Evolutionary conservation across 805 yeast genomes (phyloP).

Genomic region (Metschnikowia amazonensis): DNA sequence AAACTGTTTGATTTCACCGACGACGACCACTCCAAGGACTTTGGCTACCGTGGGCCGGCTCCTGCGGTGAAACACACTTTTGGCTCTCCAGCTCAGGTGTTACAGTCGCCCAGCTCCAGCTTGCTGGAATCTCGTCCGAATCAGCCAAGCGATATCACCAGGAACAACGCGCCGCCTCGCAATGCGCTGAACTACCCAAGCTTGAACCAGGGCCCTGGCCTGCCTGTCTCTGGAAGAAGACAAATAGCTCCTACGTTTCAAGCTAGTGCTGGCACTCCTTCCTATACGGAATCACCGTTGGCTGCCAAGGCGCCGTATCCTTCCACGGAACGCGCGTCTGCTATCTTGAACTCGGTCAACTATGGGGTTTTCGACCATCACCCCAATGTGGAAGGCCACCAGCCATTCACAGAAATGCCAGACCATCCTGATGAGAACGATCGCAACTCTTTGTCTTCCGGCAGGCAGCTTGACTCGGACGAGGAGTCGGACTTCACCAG

Average conservation of each 20-base stretch:
- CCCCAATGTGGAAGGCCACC: slow-evolving; percentile 44
- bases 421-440: slow-evolving; percentile 18
- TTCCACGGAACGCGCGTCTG: slow-evolving; percentile 16
- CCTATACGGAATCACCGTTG: slow-evolving; percentile 18
- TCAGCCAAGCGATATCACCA: slow-evolving; percentile 32
- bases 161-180: slow-evolving; percentile 1
- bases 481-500: slow-evolving; percentile 68
- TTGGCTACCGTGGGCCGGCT: slow-evolving; percentile 12
- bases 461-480: slow-evolving; percentile 29
- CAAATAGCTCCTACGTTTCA: slow-evolving; percentile 32
- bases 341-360: slow-evolving; percentile 19
- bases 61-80: slow-evolving; percentile 2
- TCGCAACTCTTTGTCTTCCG: slow-evolving; percentile 8
- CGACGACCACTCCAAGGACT: slow-evolving; percentile 10
- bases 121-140: slow-evolving; percentile 33
- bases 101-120: slow-evolving; percentile 19
- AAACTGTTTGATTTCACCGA: slow-evolving; percentile 5
- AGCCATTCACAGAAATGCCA: slow-evolving; percentile 41
- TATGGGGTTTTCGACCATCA: slow-evolving; percentile 43
- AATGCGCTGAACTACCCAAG: neutral
- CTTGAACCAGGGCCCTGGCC: slow-evolving; percentile 21
- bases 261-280: slow-evolving; percentile 27
- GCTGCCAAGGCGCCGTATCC: slow-evolving; percentile 24
- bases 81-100: neutral
- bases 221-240: slow-evolving; percentile 29